Evolutionary conservation across 2,329 filamentous ascomycete genomes (phyloP), one percentile per base, ranked within the genome.

Genomic region (Aspergillaceae sp.): DNA sequence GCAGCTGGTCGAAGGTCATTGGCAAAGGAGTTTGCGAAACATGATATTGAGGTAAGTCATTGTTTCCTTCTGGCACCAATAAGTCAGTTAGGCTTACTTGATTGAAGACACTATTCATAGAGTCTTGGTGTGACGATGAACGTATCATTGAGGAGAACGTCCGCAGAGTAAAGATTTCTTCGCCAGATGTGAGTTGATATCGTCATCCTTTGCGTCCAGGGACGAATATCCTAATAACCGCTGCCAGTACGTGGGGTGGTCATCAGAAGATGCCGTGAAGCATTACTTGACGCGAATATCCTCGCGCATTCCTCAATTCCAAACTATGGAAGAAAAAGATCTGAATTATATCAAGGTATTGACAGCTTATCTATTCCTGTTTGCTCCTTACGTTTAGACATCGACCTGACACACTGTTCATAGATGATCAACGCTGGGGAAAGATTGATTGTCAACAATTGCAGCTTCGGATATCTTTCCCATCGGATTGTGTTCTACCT

Each of bases 401-500:
- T 52, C 58, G 42, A 60, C 28, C 27, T 19, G 11, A 30, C 42
- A 27, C 19, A 8, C 11, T n/a, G 7, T 19, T 6, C 19, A 19
- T 40, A 74, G 73, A 96, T 98, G 91, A 94, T 97, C 64, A 98
- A 98, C 57, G 92, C 92, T 5, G 92, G 92, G 40, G 82, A 91
- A 61, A 83, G 88, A 55, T 85, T 98, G 61, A 85, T 91, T 57
- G 91, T 97, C 68, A 98, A 98, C 72, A 96, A 97, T 56, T 87
- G 92, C 64, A 90, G 85, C 61, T 97, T 98, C 66, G 91, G 90
- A 57, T 98, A 98, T 62, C 78, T 98, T 30, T 94, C 90, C 0
- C 90, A 98, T 65, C 83, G 92, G 50, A 98, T 98, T 55, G 91
- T 98, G 46, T 98, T 98, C 69, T 98, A 97, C 67, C 80, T 98